Evolutionary conservation across 2,329 filamentous ascomycete genomes (phyloP).

Genomic region (Diaporthe batatas): DNA sequence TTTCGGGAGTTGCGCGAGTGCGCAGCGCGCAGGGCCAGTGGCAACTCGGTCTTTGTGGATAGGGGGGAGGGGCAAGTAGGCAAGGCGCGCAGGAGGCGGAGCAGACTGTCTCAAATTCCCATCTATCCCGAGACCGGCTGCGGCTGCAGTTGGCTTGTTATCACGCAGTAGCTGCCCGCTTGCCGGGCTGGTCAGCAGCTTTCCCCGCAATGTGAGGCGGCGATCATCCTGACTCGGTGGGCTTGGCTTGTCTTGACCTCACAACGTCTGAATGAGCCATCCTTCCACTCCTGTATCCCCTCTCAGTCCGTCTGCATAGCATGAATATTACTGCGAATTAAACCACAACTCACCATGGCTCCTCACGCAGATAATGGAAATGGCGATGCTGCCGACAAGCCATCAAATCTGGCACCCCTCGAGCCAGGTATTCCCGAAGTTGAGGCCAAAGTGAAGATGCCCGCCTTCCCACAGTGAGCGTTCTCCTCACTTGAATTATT

Average conservation of each 20-base stretch:
- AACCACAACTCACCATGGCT: constrained; percentile 19
- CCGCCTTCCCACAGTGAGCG: constrained; percentile 18
- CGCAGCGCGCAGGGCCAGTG: neutral
- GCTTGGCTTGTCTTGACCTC: neutral
- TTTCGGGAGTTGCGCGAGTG: neutral
- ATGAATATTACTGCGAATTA: no score
- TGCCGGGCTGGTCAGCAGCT: constrained; percentile 29
- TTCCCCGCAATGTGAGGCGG: constrained; percentile 24
- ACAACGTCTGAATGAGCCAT: no score
- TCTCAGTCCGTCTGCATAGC: neutral
- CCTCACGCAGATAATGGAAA: constrained; percentile 36
- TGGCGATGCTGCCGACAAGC: constrained; percentile 4
- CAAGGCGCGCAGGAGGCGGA: neutral
- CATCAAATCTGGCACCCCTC: constrained; percentile 33
- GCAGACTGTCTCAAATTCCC: neutral
- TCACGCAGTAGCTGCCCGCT: neutral
- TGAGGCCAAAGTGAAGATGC: constrained; percentile 25
- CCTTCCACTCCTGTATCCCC: neutral
- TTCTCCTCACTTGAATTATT: no score
- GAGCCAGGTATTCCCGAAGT: constrained; percentile 34
- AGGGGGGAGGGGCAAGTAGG: neutral
- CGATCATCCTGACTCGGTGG: constrained; percentile 16
- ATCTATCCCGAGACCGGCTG: constrained; percentile 20
- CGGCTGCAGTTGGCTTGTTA: neutral
- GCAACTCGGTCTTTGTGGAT: neutral